Evolutionary conservation across 805 yeast genomes (phyloP).

Genomic region (Grigorovia transvaalensis): DNA sequence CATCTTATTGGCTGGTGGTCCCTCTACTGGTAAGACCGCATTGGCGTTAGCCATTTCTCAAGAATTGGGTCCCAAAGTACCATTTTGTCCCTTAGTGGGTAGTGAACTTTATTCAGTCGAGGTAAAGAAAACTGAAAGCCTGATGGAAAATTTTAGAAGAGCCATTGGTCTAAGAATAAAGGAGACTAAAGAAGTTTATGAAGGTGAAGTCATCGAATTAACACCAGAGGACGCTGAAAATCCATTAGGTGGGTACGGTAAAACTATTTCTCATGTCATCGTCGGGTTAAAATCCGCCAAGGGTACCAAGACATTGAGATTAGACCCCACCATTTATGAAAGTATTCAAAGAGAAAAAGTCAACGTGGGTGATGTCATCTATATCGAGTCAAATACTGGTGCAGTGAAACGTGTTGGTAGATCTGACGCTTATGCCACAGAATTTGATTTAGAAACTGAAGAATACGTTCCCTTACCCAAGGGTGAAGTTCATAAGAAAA

Average conservation of each 20-base stretch:
- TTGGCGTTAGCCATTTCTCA: conserved; percentile 92
- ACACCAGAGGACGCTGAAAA: conserved; percentile 95
- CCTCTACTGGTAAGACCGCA: conserved; percentile 98
- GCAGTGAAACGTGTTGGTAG: conserved; percentile 95
- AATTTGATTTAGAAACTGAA: conserved; percentile 95
- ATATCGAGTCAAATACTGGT: conserved; percentile 95
- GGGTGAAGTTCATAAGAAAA: conserved; percentile 97
- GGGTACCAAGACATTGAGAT: conserved; percentile 78
- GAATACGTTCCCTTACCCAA: conserved; percentile 97
- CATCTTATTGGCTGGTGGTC: conserved; percentile 91
- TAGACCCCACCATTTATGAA: conserved; percentile 90
- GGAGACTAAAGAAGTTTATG: conserved; percentile 95
- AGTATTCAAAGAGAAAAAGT: conserved; percentile 91
- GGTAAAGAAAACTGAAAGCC: conserved; percentile 89
- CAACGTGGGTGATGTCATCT: conserved; percentile 90
- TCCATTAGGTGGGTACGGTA: conserved; percentile 96
- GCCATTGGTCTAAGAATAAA: conserved; percentile 94
- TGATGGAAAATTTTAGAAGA: conserved; percentile 93
- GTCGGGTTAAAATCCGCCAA: conserved; percentile 89
- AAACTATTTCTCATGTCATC: conserved; percentile 86
- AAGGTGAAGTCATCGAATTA: conserved; percentile 94
- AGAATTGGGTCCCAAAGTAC: conserved; percentile 93
- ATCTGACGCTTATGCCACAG: conserved; percentile 97
- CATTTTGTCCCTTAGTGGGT: conserved; percentile 95
- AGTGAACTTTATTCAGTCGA: conserved; percentile 92